These are phyloP conservation scores for Sordaria brevicollis DNA, from an alignment of 495 filamentous ascomycete genomes.

Conservation along the genomic window DNA sequence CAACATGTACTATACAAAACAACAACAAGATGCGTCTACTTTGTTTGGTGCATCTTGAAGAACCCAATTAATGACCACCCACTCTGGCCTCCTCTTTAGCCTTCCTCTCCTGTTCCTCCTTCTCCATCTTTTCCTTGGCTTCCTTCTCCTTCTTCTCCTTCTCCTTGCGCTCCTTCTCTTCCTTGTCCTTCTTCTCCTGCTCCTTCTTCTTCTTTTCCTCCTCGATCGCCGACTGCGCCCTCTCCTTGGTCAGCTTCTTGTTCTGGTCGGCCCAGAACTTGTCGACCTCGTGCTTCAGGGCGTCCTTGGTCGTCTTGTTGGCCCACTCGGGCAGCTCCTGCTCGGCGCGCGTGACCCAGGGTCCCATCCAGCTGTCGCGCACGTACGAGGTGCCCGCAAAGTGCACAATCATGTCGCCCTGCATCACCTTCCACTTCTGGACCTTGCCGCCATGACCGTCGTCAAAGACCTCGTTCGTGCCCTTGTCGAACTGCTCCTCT, in stretches of 20 bases:
- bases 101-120: conserved; percentile 2
- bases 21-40: not conserved
- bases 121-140: conserved; percentile 1
- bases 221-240: conserved; percentile 1
- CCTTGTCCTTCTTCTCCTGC: conserved; percentile 2
- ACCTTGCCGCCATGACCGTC: conserved; percentile 11
- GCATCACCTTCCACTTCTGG: conserved; percentile 20
- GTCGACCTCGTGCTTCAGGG: conserved; percentile 2
- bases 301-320: conserved; percentile 8
- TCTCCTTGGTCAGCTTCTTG: conserved; percentile 1
- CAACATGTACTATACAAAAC: not conserved
- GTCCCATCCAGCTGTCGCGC: conserved; percentile 19
- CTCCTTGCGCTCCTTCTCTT: conserved; percentile 2
- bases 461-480: conserved; percentile 10
- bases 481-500: conserved; percentile 13
- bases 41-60: not conserved
- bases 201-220: not conserved
- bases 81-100: not conserved
- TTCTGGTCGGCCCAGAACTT: conserved; percentile 8
- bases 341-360: conserved; percentile 14
- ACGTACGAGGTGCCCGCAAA: conserved; percentile 15
- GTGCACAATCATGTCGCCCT: conserved; percentile 15
- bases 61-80: not conserved
- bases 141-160: conserved; percentile 2
- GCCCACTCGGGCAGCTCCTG: conserved; percentile 11